A percentile compares a stretch with the other conserved stretches of the same genome.
Evolutionary conservation across 129 eudicot species (phyloP).

Genomic region (Tagetes erecta): DNA sequence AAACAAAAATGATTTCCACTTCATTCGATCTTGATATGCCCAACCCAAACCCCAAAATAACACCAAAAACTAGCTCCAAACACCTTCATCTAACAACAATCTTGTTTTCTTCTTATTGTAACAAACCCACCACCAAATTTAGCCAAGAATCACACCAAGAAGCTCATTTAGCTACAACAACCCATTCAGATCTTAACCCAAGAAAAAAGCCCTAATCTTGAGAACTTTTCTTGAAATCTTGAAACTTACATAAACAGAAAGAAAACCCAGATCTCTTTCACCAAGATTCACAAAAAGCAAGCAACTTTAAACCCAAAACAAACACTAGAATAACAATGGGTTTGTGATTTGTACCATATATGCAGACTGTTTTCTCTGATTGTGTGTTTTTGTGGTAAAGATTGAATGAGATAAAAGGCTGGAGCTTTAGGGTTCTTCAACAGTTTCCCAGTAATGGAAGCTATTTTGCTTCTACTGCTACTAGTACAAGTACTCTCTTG

Average conservation of each 20-base stretch:
- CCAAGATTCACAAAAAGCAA: slow-evolving; percentile 28
- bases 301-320: slow-evolving; percentile 24
- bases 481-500: slow-evolving; percentile 28
- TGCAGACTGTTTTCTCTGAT: slow-evolving; percentile 12
- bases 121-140: slow-evolving; percentile 22
- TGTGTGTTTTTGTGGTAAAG: slow-evolving; percentile 32
- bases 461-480: slow-evolving; percentile 38
- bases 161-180: slow-evolving; percentile 13
- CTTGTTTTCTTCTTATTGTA: neutral
- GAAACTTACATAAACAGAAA: slow-evolving; percentile 25
- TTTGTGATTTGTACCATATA: slow-evolving; percentile 26
- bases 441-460: slow-evolving; percentile 40
- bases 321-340: slow-evolving; percentile 27
- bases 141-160: neutral
- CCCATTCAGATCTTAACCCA: slow-evolving; percentile 28
- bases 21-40: slow-evolving; percentile 51
- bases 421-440: slow-evolving; percentile 37
- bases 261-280: slow-evolving; percentile 36
- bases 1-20: slow-evolving; percentile 47
- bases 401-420: slow-evolving; percentile 37
- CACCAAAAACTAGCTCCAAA: slow-evolving; percentile 11
- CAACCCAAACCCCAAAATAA: slow-evolving; percentile 44
- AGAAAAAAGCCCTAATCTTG: slow-evolving; percentile 18
- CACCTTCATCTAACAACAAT: slow-evolving; percentile 30
- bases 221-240: slow-evolving; percentile 12